phyloP scores from a whole-genome alignment of 192 early-diverging fungal genomes.

The Backusella parvicylindrica region DNA sequence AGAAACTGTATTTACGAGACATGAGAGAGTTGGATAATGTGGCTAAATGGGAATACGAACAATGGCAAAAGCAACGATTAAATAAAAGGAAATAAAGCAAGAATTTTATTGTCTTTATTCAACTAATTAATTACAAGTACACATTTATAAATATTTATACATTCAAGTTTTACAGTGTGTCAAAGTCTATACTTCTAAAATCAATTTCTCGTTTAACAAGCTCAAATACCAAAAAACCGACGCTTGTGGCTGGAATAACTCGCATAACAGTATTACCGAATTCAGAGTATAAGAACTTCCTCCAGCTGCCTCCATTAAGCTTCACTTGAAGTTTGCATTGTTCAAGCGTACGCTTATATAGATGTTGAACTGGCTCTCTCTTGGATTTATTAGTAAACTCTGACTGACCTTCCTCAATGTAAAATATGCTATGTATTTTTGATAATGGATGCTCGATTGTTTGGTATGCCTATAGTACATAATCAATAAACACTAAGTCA shows the following conservation, averaged over 20 bases:
- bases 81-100: background rate
- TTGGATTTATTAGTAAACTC: constrained; percentile 40
- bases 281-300: constrained; percentile 46
- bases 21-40: constrained; percentile 40
- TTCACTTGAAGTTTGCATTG: constrained; percentile 48
- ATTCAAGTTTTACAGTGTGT: background rate
- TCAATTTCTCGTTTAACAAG: constrained; percentile 56
- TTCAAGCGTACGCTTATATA: constrained; percentile 51
- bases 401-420: constrained; percentile 58
- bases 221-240: constrained; percentile 65
- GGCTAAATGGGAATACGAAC: constrained; percentile 48
- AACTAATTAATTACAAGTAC: background rate
- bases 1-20: constrained; percentile 48
- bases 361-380: constrained; percentile 34
- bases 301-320: constrained; percentile 39
- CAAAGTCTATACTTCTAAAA: constrained; percentile 30
- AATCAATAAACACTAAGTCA: background rate
- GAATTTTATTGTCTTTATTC: background rate
- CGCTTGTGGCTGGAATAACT: constrained; percentile 54
- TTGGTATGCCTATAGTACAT: constrained; percentile 56
- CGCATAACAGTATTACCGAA: constrained; percentile 48
- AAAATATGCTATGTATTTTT: constrained; percentile 62
- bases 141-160: background rate
- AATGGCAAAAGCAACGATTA: constrained; percentile 30
- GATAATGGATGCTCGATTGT: constrained; percentile 68